Conservation (phyloP, 495 filamentous ascomycete species). For the Lophium mytilinum region DNA sequence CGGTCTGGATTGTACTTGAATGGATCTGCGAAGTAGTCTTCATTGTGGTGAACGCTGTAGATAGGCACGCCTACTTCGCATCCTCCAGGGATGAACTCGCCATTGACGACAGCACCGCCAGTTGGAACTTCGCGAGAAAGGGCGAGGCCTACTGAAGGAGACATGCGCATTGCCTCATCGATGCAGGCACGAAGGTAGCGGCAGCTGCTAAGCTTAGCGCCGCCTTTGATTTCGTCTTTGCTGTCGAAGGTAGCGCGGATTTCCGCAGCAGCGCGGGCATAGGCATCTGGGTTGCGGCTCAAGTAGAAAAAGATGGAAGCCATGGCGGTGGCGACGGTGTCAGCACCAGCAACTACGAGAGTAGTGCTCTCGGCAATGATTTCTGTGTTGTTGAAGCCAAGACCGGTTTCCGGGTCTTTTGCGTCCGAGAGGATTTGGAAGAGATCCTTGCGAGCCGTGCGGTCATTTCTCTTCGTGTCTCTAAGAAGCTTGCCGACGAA, state of each 20-base stretch:
- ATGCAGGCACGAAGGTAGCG: conserved; percentile 29
- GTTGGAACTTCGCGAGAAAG: conserved; percentile 21
- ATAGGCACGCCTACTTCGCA: conserved; percentile 22
- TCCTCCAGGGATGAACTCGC: conserved; percentile 16
- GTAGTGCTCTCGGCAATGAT: not conserved
- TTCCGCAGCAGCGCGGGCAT: conserved; percentile 24
- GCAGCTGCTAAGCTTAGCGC: conserved; percentile 28
- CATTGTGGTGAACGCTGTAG: conserved; percentile 30
- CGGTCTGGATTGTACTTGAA: conserved; percentile 24
- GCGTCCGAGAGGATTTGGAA: not conserved
- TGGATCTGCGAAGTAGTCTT: conserved; percentile 16
- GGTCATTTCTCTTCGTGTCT: conserved; percentile 7
- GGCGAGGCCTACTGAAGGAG: conserved; percentile 15
- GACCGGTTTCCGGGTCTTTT: conserved; percentile 6
- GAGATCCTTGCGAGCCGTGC: conserved; percentile 4
- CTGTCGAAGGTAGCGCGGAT: conserved; percentile 28
- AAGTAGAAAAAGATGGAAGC: conserved; percentile 34
- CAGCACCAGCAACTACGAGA: conserved; percentile 4
- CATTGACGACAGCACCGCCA: conserved; percentile 16
- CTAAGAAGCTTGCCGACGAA: conserved; percentile 13
- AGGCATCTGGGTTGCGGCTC: conserved; percentile 19
- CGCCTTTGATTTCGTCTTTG: conserved; percentile 25
- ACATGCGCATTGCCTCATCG: conserved; percentile 30
- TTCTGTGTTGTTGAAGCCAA: conserved; percentile 2
- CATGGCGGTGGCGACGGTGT: conserved; percentile 29